Percentiles rank a stretch among this genome's conserved stretches.
These are phyloP conservation scores for Cytospora schulzeri DNA, from an alignment of 2,329 filamentous ascomycete species.

Conservation along the genomic window DNA sequence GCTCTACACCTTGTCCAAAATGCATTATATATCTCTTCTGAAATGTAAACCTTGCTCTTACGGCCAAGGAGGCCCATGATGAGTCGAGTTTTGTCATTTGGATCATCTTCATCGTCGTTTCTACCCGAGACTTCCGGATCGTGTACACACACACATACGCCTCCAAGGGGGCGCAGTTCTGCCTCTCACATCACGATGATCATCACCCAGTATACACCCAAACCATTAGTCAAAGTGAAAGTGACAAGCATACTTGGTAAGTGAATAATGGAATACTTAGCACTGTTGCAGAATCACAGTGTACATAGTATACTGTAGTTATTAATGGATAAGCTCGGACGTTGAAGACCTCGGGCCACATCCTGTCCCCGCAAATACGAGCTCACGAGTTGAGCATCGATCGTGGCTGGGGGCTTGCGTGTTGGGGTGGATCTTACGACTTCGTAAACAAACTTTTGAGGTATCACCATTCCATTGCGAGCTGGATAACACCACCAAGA, in stretches of 20 bases:
- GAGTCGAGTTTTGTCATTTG: too few relatives aligned
- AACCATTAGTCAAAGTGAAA: not conserved
- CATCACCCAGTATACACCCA: too few relatives aligned
- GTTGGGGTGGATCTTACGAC: not conserved
- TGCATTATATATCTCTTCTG: not conserved
- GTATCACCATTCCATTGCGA: not conserved
- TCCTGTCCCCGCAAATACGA: conserved; percentile 6
- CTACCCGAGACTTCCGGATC: not conserved
- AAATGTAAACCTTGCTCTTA: not conserved
- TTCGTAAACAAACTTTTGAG: not conserved
- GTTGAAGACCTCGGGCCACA: not conserved
- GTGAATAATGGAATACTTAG: not conserved
- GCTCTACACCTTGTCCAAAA: not conserved
- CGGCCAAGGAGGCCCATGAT: too few relatives aligned
- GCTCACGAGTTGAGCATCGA: not conserved
- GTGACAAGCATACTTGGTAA: not conserved
- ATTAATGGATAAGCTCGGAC: not conserved
- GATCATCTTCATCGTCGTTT: not conserved
- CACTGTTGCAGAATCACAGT: not conserved
- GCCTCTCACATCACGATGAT: not conserved
- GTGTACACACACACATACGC: not conserved
- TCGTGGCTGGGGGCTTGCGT: conserved; percentile 6
- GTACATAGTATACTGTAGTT: not conserved
- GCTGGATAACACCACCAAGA: not conserved
- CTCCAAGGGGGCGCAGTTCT: not conserved